A percentile compares a stretch with the other conserved stretches of the same genome.
Evolutionary conservation across 2,329 filamentous ascomycete species (phyloP).

Genomic region (Trichoderma breve): DNA sequence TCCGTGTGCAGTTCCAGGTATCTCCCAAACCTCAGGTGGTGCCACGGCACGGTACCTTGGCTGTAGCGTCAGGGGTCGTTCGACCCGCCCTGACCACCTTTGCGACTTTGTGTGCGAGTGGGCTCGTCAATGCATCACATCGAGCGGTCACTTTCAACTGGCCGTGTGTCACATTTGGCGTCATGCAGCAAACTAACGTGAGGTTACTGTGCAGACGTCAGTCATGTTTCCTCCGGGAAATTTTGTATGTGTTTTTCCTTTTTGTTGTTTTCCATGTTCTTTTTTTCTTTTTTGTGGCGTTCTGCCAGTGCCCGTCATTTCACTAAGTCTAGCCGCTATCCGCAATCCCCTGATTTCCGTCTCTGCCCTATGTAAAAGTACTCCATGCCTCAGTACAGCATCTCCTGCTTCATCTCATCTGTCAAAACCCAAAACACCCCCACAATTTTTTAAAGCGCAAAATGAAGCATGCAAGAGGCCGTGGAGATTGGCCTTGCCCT

Average conservation of each 20-base stretch:
- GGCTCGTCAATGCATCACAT: conserved; percentile 4
- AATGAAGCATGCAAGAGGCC: not conserved
- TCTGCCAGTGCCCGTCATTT: not conserved
- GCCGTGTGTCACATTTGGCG: not conserved
- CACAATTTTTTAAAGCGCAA: not conserved
- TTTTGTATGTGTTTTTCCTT: not conserved
- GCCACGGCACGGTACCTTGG: not conserved
- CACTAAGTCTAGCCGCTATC: not conserved
- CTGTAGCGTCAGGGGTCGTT: too few relatives aligned
- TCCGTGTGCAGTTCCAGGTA: not conserved
- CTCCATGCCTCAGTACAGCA: not conserved
- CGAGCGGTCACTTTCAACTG: not conserved
- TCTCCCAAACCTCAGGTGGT: not conserved
- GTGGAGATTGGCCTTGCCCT: not conserved
- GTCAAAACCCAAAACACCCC: not conserved
- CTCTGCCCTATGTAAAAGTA: not conserved
- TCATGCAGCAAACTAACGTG: not conserved
- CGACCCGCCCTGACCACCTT: not conserved
- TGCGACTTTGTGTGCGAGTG: conserved; percentile 2
- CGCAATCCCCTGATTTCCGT: not conserved
- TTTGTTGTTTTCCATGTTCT: not conserved
- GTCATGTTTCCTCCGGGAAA: not conserved
- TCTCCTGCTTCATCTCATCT: not conserved
- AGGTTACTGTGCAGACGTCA: not conserved
- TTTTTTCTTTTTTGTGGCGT: not conserved